Percentiles rank a stretch among this genome's conserved stretches.
Conservation (phyloP, 805 yeast genomes). For the Yamadazyma laniorum region DNA sequence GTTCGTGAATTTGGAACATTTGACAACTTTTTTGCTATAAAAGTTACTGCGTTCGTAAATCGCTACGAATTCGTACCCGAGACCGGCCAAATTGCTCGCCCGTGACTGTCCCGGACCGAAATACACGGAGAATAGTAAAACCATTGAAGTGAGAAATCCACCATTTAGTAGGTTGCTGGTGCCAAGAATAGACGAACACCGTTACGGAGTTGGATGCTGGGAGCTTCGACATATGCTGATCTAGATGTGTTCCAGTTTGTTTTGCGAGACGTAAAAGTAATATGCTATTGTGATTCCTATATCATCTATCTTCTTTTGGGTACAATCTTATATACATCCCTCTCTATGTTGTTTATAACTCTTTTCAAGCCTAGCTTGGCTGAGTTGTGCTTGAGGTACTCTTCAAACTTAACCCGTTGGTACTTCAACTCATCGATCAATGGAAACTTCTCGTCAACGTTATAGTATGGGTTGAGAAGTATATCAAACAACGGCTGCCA, state of each 20-base stretch:
- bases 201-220: too few species aligned
- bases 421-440: slow-evolving; percentile 32
- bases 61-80: slow-evolving; percentile 1
- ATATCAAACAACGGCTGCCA: slow-evolving; percentile 69
- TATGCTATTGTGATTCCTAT: too few species aligned
- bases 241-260: too few species aligned
- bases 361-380: slow-evolving; percentile 10
- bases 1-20: not conserved
- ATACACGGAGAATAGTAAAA: too few species aligned
- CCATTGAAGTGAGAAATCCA: too few species aligned
- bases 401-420: slow-evolving; percentile 40
- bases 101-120: too few species aligned
- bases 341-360: slow-evolving; percentile 11
- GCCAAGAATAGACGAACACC: too few species aligned
- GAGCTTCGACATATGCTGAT: too few species aligned
- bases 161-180: too few species aligned
- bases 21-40: not conserved
- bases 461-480: slow-evolving; percentile 56
- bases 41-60: slow-evolving; percentile 5
- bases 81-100: not conserved
- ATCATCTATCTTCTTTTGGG: slow-evolving; percentile 7
- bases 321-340: slow-evolving; percentile 8
- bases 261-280: too few species aligned
- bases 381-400: slow-evolving; percentile 31
- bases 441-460: slow-evolving; percentile 35